Conservation (phyloP, 2,329 filamentous ascomycete genomes). For the Macroventuria anomochaeta region DNA sequence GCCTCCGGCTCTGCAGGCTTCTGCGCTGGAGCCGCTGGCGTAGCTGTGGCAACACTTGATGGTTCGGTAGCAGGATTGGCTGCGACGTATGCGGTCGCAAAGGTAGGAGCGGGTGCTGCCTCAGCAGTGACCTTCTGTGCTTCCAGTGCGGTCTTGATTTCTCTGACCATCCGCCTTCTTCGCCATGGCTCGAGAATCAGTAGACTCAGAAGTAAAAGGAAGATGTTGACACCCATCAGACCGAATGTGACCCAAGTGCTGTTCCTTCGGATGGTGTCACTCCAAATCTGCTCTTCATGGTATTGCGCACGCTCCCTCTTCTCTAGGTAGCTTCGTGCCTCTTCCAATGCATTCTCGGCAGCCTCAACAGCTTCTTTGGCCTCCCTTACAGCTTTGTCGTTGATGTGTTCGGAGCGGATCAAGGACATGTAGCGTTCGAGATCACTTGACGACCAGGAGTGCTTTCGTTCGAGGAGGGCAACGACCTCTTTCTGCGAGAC, state of each 20-base stretch:
- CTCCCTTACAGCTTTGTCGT: constrained; percentile 80
- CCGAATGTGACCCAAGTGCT: constrained; percentile 99
- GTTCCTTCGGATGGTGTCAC: constrained; percentile 93
- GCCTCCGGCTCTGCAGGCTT: constrained; percentile 24
- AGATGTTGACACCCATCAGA: constrained; percentile 93
- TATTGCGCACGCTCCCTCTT: constrained; percentile 87
- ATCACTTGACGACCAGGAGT: constrained; percentile 85
- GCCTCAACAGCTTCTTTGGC: constrained; percentile 75
- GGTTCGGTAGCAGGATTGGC: constrained; percentile 1
- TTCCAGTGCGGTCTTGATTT: constrained; percentile 59
- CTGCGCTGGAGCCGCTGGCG: not conserved
- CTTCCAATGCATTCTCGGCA: constrained; percentile 81
- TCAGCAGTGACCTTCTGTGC: constrained; percentile 36
- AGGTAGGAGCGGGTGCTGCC: constrained; percentile 8
- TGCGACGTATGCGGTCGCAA: constrained; percentile 5
- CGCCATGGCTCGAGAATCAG: constrained; percentile 94
- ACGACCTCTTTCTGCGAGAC: constrained; percentile 94
- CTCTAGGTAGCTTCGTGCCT: constrained; percentile 75
- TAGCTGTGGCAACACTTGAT: not conserved
- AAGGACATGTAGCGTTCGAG: constrained; percentile 93
- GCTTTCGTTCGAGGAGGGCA: constrained; percentile 89
- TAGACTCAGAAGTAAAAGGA: constrained; percentile 85
- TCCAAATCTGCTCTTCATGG: constrained; percentile 99
- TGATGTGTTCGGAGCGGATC: constrained; percentile 89
- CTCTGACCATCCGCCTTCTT: constrained; percentile 77